Evolutionary conservation across 2,329 filamentous ascomycete species (phyloP), one percentile per base, ranked within the genome.

Genomic region (Sodiomyces alkalinus): DNA sequence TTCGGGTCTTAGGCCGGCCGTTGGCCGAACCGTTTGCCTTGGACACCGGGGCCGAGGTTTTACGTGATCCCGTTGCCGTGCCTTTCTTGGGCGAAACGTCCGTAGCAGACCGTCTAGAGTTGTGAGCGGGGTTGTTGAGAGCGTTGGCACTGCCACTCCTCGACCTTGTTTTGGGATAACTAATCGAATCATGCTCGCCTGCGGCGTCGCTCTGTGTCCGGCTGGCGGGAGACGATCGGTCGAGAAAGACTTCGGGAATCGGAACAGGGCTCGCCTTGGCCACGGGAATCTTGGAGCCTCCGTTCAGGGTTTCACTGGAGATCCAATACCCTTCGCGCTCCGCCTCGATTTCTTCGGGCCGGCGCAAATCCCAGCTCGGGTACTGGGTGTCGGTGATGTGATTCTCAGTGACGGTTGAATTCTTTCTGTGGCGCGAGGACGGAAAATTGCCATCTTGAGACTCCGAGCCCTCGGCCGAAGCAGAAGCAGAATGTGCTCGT

Each of bases 211-310:
- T 70, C 40, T 62, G 60, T 39, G 65, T 70, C 31, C 85, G 70
- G 30, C 65, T 56, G 24, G 77, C 59, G 14, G 73, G 74, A 15
- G 70, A 74, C 41, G 83, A 78, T 37, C 85, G 71, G 39, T 87
- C 85, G 25, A 82, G 60, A 37, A 76, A 71, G 27, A 78, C 71
- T 28, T 68, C 51, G 2, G 80, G 69, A 33, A 92, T 75, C 8
- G 85, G 83, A 13, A 73, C 67, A 3, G 80, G 79, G 46, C 82
- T 93, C 10, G 68, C 60, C 42, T 82, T 86, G 17, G 83, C 74
- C 20, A 96, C 65, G 1, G 90, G 90, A 46, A 98, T 94, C 30
- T 82, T 74, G 24, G 87, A 93, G 14, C 23, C 23, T 57, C 61
- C 68, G 54, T 65, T 78, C 44, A 48, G 64, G 38, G 48, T 56